Percentiles rank a stretch among this genome's conserved stretches.
phyloP scores from a whole-genome alignment of 176 grass and related monocot species.

The Aegilops sharonensis region DNA sequence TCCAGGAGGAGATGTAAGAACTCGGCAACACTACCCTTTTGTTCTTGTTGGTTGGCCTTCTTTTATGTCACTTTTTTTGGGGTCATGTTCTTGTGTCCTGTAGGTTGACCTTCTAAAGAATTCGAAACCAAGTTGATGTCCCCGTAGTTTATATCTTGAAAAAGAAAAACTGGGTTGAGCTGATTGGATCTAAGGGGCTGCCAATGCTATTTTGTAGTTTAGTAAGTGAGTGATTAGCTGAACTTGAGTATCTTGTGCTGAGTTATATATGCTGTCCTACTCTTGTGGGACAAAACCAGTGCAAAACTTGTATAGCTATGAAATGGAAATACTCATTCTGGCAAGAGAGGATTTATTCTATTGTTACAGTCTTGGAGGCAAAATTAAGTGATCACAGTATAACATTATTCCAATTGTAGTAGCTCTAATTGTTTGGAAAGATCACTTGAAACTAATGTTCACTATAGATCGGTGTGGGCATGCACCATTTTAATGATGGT shows the following conservation, averaged over 20 bases:
- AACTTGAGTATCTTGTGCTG: not conserved
- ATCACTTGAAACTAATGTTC: not conserved
- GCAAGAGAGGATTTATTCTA: not conserved
- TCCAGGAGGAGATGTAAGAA: conserved; percentile 92
- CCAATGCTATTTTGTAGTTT: not conserved
- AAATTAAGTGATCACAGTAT: not conserved
- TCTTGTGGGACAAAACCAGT: not conserved
- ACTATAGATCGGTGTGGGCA: not conserved
- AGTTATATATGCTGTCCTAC: not conserved
- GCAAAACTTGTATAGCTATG: not conserved
- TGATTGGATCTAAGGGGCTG: not conserved
- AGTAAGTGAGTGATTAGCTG: not conserved
- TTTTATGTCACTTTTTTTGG: not conserved
- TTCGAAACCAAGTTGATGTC: not conserved
- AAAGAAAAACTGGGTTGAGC: not conserved
- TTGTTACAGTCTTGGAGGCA: not conserved
- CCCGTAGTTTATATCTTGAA: not conserved
- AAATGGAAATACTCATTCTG: not conserved
- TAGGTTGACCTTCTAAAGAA: not conserved
- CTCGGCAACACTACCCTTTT: not conserved
- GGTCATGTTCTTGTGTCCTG: not conserved
- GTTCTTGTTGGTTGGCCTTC: not conserved
- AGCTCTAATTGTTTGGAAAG: not conserved
- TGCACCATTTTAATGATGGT: not conserved
- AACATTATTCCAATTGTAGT: not conserved